phyloP scores from a whole-genome alignment of 306 rosid genomes.

The Sesbania bispinosa region DNA sequence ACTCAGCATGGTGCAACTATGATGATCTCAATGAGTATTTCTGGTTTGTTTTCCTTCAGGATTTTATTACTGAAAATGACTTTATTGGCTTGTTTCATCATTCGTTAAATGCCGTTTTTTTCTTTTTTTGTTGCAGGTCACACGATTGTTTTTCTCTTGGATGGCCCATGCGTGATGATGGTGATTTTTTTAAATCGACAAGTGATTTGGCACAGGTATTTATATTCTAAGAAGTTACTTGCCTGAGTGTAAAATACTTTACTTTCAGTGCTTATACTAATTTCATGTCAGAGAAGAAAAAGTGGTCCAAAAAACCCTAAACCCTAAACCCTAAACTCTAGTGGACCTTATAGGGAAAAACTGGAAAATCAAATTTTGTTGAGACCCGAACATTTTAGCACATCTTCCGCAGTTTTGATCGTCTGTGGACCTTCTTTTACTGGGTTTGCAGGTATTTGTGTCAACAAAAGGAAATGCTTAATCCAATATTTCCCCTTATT shows the following conservation, averaged over 20 bases:
- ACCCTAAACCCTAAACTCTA: too few species aligned
- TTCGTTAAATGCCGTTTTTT: neutral
- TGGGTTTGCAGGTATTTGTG: conserved; percentile 78
- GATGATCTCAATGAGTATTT: conserved; percentile 96
- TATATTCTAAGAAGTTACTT: conserved; percentile 19
- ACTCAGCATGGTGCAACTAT: conserved; percentile 88
- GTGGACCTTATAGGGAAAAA: too few species aligned
- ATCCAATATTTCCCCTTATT: conserved; percentile 9
- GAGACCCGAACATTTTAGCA: conserved; percentile 94
- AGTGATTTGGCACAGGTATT: conserved; percentile 54
- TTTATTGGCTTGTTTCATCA: conserved; percentile 21
- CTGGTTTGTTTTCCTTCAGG: conserved; percentile 59
- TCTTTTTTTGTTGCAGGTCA: conserved; percentile 53
- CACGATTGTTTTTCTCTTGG: conserved; percentile 95
- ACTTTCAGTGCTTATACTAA: conserved; percentile 12
- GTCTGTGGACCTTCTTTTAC: conserved; percentile 91
- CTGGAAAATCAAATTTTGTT: conserved; percentile 81
- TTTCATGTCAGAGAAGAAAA: conserved; percentile 58
- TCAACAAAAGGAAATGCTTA: conserved; percentile 21
- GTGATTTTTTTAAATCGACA: conserved; percentile 83
- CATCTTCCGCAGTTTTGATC: conserved; percentile 87
- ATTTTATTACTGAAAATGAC: conserved; percentile 20
- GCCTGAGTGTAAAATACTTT: conserved; percentile 8
- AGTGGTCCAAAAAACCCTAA: conserved; percentile 45
- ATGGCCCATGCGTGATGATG: conserved; percentile 99